Percentiles rank a stretch among this genome's conserved stretches.
phyloP scores from a whole-genome alignment of 768 basidiomycete genomes.

The Mrakia hoshinonis region DNA sequence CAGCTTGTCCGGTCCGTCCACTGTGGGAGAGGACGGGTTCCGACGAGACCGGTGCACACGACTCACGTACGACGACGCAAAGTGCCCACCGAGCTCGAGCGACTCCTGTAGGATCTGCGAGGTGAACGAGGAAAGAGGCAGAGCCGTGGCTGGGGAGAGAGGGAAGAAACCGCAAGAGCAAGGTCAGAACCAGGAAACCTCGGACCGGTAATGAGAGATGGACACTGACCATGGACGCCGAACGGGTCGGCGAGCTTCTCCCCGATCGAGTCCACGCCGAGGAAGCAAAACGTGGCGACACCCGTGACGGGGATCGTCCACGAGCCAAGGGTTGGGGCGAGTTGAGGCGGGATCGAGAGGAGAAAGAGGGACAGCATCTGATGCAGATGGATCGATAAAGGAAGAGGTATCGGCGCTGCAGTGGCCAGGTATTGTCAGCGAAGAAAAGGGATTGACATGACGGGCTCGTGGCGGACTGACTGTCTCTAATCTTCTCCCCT shows the following conservation, averaged over 20 bases:
- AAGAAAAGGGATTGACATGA: not conserved
- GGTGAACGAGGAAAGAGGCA: conserved; percentile 15
- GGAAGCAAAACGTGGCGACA: conserved; percentile 22
- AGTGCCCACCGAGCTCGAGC: not conserved
- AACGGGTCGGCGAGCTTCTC: conserved; percentile 12
- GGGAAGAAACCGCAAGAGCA: not conserved
- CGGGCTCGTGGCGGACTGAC: not conserved
- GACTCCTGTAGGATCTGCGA: conserved; percentile 16
- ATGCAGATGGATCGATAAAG: conserved; percentile 25
- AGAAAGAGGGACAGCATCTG: conserved; percentile 25
- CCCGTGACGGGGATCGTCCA: conserved; percentile 8
- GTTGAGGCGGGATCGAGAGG: conserved; percentile 18
- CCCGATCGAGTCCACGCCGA: conserved; percentile 21
- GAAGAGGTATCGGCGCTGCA: conserved; percentile 16
- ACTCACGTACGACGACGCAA: conserved; percentile 2
- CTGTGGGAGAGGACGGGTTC: not conserved
- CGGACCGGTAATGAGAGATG: not conserved
- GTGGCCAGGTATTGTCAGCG: not conserved
- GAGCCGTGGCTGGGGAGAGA: conserved; percentile 4
- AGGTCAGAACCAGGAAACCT: not conserved
- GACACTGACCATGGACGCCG: conserved; percentile 15
- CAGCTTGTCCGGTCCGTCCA: not conserved
- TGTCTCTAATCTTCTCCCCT: conserved; percentile 20
- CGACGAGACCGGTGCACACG: not conserved
- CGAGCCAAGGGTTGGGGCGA: not conserved